Percentiles rank a stretch among this genome's conserved stretches.
Evolutionary conservation across 2,329 filamentous ascomycete genomes (phyloP).

Genomic region (Scedosporium boydii): DNA sequence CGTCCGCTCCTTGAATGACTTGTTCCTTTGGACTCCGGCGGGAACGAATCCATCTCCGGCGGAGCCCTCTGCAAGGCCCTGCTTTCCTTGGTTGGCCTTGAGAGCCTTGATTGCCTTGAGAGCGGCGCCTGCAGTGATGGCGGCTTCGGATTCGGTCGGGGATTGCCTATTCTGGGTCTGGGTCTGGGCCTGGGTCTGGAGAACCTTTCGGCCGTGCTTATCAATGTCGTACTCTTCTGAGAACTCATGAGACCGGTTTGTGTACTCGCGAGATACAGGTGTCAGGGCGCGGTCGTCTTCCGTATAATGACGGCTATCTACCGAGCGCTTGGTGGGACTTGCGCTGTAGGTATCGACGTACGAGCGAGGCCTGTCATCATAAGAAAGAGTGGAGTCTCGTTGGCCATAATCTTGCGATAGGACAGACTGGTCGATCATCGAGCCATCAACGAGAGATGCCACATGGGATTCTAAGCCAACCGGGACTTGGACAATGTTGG

Average conservation of each 20-base stretch:
- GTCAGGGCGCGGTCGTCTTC: conserved; percentile 30
- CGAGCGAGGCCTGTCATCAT: conserved; percentile 19
- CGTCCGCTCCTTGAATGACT: conserved; percentile 58
- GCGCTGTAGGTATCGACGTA: conserved; percentile 22
- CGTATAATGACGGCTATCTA: conserved; percentile 27
- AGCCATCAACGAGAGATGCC: conserved; percentile 75
- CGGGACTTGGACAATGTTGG: conserved; percentile 64
- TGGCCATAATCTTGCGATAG: conserved; percentile 48
- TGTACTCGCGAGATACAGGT: conserved; percentile 26
- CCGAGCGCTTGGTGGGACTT: conserved; percentile 33
- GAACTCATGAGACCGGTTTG: conserved; percentile 33
- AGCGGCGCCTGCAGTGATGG: conserved; percentile 48
- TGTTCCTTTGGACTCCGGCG: conserved; percentile 48
- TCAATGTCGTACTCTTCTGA: conserved; percentile 47
- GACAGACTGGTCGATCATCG: conserved; percentile 56
- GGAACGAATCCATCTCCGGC: conserved; percentile 30
- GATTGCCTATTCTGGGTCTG: conserved; percentile 32
- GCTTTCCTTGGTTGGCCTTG: conserved; percentile 38
- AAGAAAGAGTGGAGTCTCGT: conserved; percentile 27
- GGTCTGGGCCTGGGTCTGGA: conserved; percentile 29
- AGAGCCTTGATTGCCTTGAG: conserved; percentile 42
- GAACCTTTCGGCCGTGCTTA: conserved; percentile 47
- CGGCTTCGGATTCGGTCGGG: conserved; percentile 46
- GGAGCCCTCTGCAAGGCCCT: conserved; percentile 21
- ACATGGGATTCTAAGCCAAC: conserved; percentile 79